phyloP scores from a whole-genome alignment of 305 asterid species.

The Nicotiana rustica region DNA sequence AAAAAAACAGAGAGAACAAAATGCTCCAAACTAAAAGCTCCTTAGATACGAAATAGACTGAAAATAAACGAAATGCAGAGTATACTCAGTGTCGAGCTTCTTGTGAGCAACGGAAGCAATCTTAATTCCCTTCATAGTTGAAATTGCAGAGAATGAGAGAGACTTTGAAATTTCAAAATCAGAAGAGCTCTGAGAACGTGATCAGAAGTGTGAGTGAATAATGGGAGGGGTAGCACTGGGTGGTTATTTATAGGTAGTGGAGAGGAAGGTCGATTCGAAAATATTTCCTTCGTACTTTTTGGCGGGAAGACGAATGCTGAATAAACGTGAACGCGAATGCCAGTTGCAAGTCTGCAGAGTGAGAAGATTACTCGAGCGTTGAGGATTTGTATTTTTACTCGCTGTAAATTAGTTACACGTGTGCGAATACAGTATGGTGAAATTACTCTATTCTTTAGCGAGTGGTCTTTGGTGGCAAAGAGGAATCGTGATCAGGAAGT shows the following conservation, averaged over 20 bases:
- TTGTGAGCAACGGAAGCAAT: constrained; percentile 36
- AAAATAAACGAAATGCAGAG: background rate
- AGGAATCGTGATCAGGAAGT: background rate
- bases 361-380: background rate
- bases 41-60: background rate
- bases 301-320: background rate
- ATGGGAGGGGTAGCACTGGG: background rate
- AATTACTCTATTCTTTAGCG: background rate
- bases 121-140: constrained; percentile 35
- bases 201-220: background rate
- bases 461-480: background rate
- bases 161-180: background rate
- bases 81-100: constrained; percentile 42
- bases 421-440: too few species aligned
- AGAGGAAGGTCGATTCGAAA: background rate
- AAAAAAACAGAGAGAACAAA: background rate
- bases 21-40: background rate
- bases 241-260: constrained; percentile 27
- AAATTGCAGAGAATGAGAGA: background rate
- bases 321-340: background rate
- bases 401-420: background rate
- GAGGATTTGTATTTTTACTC: background rate
- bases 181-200: background rate
- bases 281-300: too few species aligned
- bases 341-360: background rate